Conservation (phyloP, 345 rosid species). For the Euphorbia tirucalli region DNA sequence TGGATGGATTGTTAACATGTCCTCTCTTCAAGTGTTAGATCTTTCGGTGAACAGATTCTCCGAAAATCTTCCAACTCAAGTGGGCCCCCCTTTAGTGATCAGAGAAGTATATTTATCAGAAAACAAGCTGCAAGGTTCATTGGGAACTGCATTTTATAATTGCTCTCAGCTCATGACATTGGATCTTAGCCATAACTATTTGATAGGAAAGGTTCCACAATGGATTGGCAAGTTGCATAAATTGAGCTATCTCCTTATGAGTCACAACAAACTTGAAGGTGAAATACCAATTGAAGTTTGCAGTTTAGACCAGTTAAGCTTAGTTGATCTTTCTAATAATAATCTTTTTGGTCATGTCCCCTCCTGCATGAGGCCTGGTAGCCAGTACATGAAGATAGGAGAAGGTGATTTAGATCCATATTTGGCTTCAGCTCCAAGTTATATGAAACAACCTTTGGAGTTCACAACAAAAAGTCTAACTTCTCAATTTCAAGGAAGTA, state of each 20-base stretch:
- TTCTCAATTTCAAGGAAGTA: not conserved
- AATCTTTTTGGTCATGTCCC: slow-evolving; percentile 13
- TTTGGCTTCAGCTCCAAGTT: not conserved
- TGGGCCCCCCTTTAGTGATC: not conserved
- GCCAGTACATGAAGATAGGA: not conserved
- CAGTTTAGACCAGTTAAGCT: not conserved
- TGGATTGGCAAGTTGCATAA: not conserved
- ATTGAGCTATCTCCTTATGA: slow-evolving; percentile 24
- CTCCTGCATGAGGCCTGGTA: not conserved
- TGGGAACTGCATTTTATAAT: not conserved
- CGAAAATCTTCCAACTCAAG: not conserved
- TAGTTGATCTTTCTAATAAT: slow-evolving; percentile 25
- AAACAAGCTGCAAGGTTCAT: not conserved
- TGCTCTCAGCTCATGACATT: not conserved
- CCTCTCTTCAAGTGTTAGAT: not conserved
- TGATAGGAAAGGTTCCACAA: slow-evolving; percentile 18
- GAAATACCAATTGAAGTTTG: slow-evolving; percentile 18
- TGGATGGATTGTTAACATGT: slow-evolving; percentile 6
- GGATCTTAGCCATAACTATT: slow-evolving; percentile 21
- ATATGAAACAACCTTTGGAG: not conserved
- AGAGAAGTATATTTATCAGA: not conserved
- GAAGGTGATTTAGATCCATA: no score
- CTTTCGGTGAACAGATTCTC: slow-evolving; percentile 7
- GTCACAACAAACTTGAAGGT: slow-evolving; percentile 21
- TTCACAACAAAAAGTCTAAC: not conserved